phyloP scores from a whole-genome alignment of 768 basidiomycete genomes.

The Leucogyrophana mollusca region DNA sequence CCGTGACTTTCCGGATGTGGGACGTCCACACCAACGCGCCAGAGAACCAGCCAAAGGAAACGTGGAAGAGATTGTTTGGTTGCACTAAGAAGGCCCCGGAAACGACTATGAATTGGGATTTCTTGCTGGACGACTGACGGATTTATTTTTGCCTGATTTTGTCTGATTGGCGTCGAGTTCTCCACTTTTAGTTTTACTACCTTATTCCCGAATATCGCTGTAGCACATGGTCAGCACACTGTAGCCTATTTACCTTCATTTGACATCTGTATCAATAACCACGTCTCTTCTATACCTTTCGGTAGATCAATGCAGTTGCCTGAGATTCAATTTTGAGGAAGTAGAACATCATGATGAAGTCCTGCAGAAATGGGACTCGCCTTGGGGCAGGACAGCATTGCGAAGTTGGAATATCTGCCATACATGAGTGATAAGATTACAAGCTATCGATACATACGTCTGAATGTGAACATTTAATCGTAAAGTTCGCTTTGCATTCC shows the following conservation, averaged over 20 bases:
- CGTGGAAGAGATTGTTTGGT: conserved; percentile 62
- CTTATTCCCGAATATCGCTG: conserved; percentile 6
- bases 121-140: conserved; percentile 64
- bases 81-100: conserved; percentile 55
- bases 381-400: too few relatives aligned
- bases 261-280: conserved; percentile 5
- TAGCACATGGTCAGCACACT: background rate
- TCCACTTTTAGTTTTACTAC: conserved; percentile 7
- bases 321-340: too few relatives aligned
- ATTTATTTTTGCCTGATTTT: background rate
- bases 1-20: conserved; percentile 77
- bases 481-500: conserved; percentile 1
- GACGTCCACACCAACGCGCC: conserved; percentile 65
- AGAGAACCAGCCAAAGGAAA: conserved; percentile 62
- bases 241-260: conserved; percentile 8
- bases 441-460: conserved; percentile 9
- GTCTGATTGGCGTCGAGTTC: background rate
- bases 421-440: background rate
- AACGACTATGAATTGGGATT: conserved; percentile 71
- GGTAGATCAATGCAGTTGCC: too few relatives aligned
- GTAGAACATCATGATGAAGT: too few relatives aligned
- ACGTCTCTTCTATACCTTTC: too few relatives aligned
- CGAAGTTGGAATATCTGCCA: too few relatives aligned
- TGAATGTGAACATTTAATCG: background rate
- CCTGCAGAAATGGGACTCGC: too few relatives aligned